Percentiles rank a stretch among this genome's conserved stretches.
These are phyloP conservation scores for Ophiostoma montium DNA, from an alignment of 2,329 filamentous ascomycete species.

Conservation along the genomic window DNA sequence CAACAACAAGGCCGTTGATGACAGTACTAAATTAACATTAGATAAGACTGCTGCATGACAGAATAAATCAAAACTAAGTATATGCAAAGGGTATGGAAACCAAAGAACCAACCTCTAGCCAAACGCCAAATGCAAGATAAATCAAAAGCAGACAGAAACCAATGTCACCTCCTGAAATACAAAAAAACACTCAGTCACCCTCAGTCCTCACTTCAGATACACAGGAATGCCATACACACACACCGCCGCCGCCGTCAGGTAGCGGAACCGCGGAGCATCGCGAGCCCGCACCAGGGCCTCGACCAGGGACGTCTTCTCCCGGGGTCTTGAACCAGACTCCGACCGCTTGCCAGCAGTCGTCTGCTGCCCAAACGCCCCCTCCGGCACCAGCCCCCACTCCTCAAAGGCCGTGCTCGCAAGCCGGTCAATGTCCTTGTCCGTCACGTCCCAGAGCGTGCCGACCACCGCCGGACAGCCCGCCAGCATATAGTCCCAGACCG, in stretches of 20 bases:
- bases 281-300: conserved; percentile 67
- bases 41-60: no score
- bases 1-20: no score
- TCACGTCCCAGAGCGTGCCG: conserved; percentile 95
- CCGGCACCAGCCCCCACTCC: conserved; percentile 63
- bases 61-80: no score
- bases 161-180: neutral
- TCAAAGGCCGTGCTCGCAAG: conserved; percentile 70
- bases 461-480: conserved; percentile 77
- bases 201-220: conserved; percentile 37
- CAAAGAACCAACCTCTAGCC: no score
- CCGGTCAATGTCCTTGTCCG: conserved; percentile 91
- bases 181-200: neutral
- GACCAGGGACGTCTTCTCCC: conserved; percentile 51
- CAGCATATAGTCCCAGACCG: conserved; percentile 82
- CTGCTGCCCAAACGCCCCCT: conserved; percentile 28
- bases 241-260: conserved; percentile 85
- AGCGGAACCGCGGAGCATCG: conserved; percentile 70
- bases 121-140: neutral
- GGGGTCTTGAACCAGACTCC: conserved; percentile 1
- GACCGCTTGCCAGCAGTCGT: neutral
- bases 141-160: neutral
- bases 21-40: no score
- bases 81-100: no score
- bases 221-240: conserved; percentile 93